Evolutionary conservation across 306 rosid genomes (phyloP), one percentile per base, ranked within the genome.

Genomic region (Rosa multiflora): DNA sequence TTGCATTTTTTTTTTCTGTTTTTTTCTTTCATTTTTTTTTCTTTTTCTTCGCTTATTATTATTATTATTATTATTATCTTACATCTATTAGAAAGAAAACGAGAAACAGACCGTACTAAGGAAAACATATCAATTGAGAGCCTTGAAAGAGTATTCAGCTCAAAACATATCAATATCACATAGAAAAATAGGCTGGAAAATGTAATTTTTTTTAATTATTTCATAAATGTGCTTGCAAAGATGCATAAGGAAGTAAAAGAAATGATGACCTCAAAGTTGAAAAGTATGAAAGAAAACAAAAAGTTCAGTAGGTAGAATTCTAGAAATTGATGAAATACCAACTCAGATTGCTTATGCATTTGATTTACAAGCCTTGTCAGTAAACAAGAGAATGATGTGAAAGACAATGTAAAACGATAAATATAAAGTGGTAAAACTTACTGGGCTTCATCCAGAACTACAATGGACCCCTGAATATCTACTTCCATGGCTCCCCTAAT

Each of bases 371-470:
- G 58, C 43, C 21, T 43, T 67, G 11, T 47, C 68, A 18, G 10
- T 71, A 62, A 70, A 9, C 20, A 5, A 69, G 44, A 32, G 62
- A 53, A 49, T 48, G 76, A 29, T 4, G 49, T 32, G 17, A 46
- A 71, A 15, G 4, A 23, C 17, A 10, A 32, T 12, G 26, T 47
- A 69, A 70, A 71, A 18, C 13, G 12, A 59, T 37, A 39, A 1
- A 43, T 56, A 74, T 8, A 26, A 76, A 32, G 59, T 44, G 63
- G 55, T 78, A 63, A 63, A 81, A 81, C 94, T 86, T 88, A 94
- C 99, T 94, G 99, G 82, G 97, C 97, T 87, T 92, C 97, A 11
- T 92, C 97, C 70, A 92, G 85, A 83, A 92, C 89, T 81, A 94
- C 80, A 59, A 92, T 86, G 75, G 99, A 90, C 56, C 93, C 97